Evolutionary conservation across 2,329 filamentous ascomycete species (phyloP).

Genomic region (Hymenoscyphus linearis): DNA sequence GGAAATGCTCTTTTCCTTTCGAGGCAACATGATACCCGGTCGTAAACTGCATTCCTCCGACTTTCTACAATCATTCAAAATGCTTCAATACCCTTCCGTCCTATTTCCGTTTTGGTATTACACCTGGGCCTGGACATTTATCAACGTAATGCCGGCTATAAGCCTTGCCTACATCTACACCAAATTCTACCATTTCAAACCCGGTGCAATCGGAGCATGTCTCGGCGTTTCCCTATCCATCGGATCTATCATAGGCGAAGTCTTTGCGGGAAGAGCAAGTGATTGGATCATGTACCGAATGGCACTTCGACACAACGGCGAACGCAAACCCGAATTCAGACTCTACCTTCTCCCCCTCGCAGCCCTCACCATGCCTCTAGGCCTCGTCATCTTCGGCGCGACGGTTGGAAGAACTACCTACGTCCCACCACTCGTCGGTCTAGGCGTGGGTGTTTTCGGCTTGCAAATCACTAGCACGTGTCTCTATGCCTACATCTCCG

Average conservation of each 20-base stretch:
- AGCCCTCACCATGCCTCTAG: slow-evolving; percentile 27
- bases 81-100: slow-evolving; percentile 29
- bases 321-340: slow-evolving; percentile 28
- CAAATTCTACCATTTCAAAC: slow-evolving; percentile 20
- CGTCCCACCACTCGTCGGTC: slow-evolving; percentile 23
- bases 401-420: slow-evolving; percentile 20
- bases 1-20: slow-evolving; percentile 25
- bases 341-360: slow-evolving; percentile 26
- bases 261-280: slow-evolving; percentile 24
- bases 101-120: slow-evolving; percentile 29
- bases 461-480: slow-evolving; percentile 27
- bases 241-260: slow-evolving; percentile 26
- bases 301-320: slow-evolving; percentile 15
- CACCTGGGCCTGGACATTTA: slow-evolving; percentile 28
- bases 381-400: slow-evolving; percentile 28
- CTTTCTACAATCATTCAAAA: slow-evolving; percentile 27
- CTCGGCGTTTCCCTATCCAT: slow-evolving; percentile 24
- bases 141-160: slow-evolving; percentile 29
- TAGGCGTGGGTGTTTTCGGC: slow-evolving; percentile 26
- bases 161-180: slow-evolving; percentile 27
- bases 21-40: slow-evolving; percentile 24
- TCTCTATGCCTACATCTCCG: slow-evolving; percentile 28
- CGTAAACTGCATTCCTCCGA: slow-evolving; percentile 23
- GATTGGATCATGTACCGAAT: slow-evolving; percentile 24
- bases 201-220: slow-evolving; percentile 27